A percentile compares a stretch with the other conserved stretches of the same genome.
Conservation (phyloP, 495 filamentous ascomycete genomes). For the Talaromyces proteolyticus region DNA sequence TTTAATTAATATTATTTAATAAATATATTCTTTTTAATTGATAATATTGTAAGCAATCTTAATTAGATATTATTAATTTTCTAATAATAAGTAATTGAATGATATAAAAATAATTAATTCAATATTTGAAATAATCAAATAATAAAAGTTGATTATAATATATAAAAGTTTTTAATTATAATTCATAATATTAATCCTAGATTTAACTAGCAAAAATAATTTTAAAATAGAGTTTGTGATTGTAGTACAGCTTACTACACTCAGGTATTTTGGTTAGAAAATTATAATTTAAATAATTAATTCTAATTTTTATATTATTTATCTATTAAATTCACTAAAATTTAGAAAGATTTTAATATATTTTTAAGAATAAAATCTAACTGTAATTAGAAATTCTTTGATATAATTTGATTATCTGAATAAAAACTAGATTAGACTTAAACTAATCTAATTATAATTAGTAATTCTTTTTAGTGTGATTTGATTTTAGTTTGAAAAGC, state of each 20-base stretch:
- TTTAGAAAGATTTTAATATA: too few species aligned
- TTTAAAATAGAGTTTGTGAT: background rate
- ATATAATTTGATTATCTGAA: too few species aligned
- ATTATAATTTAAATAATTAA: too few species aligned
- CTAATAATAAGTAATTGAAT: background rate
- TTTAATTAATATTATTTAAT: background rate
- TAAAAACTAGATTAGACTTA: too few species aligned
- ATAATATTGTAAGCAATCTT: background rate
- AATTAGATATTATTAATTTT: background rate
- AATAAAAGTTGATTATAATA: background rate
- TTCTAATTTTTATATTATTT: too few species aligned
- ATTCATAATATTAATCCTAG: background rate
- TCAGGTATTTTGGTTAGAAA: background rate
- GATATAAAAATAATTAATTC: background rate
- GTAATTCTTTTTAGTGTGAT: too few species aligned
- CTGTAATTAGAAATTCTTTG: too few species aligned
- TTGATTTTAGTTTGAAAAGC: too few species aligned
- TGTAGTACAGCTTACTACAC: background rate
- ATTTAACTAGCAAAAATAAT: background rate
- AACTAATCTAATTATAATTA: too few species aligned
- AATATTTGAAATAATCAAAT: background rate
- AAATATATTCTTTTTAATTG: background rate
- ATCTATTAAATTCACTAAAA: too few species aligned
- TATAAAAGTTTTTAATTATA: too few species aligned
- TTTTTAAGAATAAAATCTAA: too few species aligned